These are phyloP conservation scores for Phylloboletellus chloephorus DNA, from an alignment of 1,284 basidiomycete species.

Conservation along the genomic window DNA sequence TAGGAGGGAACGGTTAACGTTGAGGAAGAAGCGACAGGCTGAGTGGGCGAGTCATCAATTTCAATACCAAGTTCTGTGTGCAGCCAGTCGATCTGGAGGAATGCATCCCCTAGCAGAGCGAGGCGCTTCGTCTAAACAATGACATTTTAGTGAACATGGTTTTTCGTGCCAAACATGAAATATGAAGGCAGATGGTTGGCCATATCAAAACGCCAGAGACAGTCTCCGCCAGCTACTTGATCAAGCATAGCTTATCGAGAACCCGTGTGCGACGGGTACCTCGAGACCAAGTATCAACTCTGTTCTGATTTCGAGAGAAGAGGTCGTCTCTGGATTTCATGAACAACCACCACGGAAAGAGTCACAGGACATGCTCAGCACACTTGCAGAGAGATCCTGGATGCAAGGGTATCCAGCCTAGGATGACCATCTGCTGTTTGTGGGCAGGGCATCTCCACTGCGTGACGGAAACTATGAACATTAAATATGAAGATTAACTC, in stretches of 20 bases:
- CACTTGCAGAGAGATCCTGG: not conserved
- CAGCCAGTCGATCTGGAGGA: slow-evolving; percentile 75
- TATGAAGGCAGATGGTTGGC: not conserved
- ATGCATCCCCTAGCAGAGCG: slow-evolving; percentile 53
- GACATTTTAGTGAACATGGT: slow-evolving; percentile 5
- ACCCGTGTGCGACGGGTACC: too few species aligned
- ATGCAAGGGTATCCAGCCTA: too few species aligned
- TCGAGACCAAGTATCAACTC: too few species aligned
- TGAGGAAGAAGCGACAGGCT: slow-evolving; percentile 33
- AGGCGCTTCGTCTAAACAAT: slow-evolving; percentile 57
- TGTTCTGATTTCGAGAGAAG: too few species aligned
- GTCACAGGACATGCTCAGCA: not conserved
- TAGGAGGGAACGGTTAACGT: slow-evolving; percentile 33
- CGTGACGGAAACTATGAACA: not conserved
- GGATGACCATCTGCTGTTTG: not conserved
- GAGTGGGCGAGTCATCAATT: slow-evolving; percentile 34
- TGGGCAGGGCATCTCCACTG: not conserved
- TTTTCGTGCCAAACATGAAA: not conserved
- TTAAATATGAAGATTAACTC: slow-evolving; percentile 27
- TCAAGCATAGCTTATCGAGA: not conserved
- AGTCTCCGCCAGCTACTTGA: not conserved
- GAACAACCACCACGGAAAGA: not conserved
- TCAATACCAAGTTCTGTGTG: slow-evolving; percentile 70
- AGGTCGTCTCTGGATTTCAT: not conserved
- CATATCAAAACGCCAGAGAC: not conserved